Evolutionary conservation across 2,329 filamentous ascomycete species (phyloP), one percentile per base, ranked within the genome.

Genomic region (Leptographium radiaticola): DNA sequence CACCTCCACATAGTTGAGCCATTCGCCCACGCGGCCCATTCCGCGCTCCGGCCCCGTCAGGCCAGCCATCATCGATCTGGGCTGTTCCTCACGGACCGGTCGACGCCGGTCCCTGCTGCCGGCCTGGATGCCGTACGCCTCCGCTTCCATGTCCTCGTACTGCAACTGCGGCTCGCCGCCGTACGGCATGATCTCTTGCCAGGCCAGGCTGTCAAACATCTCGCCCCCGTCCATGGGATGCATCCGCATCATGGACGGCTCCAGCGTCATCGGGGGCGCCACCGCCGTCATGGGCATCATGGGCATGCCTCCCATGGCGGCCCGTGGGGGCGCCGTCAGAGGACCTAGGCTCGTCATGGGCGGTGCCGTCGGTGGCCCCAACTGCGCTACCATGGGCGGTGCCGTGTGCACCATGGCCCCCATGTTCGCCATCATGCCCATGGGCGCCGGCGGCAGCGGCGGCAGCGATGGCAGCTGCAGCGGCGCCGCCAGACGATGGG

Each of bases 1-100:
- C 8, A 69, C 69, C 57, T 70, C 68, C 16, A 78, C 71, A 62
- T 73, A 75, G 43, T 65, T 68, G 55, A 67, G 67, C 75, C 75
- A 78, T 54, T 75, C 71, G 45, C 64, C 65, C 18, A 78, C 74
- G 8, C 75, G 67, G 57, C 71, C 67, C 68, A 71, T 68, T 11
- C 75, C 75, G 38, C 69, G 66, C 1, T 69, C 71, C 33, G 66
- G 65, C 6, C 71, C 71, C 42, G 66, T 68, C 42, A 78, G 67
- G 5, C 75, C 75, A 31, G 75, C 75, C 61, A 76, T 63, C 47
- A 70, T 66, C 50, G 74, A 75, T 33, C 62, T 57, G 53, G 52
- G 60, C 45, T 62, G 59, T 46, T 62, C 20, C 2, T 52, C 50
- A 30, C 40, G 9, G 9, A 15, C 16, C 2, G 11, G 36, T 20